These are phyloP conservation scores for Kwoniella sp. DNA, from an alignment of 768 basidiomycete genomes.

Conservation along the genomic window DNA sequence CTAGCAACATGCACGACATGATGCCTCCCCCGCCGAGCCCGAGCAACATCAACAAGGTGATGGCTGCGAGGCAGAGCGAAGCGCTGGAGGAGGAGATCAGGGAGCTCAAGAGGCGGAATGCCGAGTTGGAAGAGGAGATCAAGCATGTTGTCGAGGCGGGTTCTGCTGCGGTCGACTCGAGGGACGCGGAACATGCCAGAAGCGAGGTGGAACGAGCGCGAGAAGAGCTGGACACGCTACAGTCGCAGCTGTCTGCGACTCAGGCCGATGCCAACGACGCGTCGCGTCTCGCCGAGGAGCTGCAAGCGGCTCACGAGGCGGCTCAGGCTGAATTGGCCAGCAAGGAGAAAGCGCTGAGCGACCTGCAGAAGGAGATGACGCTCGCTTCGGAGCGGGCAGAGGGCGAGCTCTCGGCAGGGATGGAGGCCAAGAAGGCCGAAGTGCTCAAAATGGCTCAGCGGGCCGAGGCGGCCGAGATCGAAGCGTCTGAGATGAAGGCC, in stretches of 20 bases:
- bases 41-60: slow-evolving; percentile 48
- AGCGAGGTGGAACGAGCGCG: slow-evolving; percentile 31
- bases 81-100: slow-evolving; percentile 68
- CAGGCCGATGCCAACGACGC: slow-evolving; percentile 34
- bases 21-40: slow-evolving; percentile 49
- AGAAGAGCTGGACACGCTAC: slow-evolving; percentile 28
- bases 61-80: slow-evolving; percentile 38
- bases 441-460: slow-evolving; percentile 58
- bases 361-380: slow-evolving; percentile 35
- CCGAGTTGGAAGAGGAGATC: slow-evolving; percentile 41
- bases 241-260: slow-evolving; percentile 22
- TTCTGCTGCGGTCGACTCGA: slow-evolving; percentile 51
- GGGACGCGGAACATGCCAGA: slow-evolving; percentile 53
- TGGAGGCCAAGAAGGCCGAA: slow-evolving; percentile 52
- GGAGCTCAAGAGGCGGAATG: slow-evolving; percentile 54
- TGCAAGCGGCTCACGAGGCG: slow-evolving; percentile 52
- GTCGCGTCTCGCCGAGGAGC: slow-evolving; percentile 52
- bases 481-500: slow-evolving; percentile 60
- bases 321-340: slow-evolving; percentile 58
- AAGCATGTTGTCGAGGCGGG: slow-evolving; percentile 52
- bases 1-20: slow-evolving; percentile 26
- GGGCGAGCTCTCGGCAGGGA: slow-evolving; percentile 38
- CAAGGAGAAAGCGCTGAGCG: slow-evolving; percentile 49
- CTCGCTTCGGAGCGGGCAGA: slow-evolving; percentile 26
- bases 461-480: slow-evolving; percentile 53